Evolutionary conservation across 225 moss, liverwort and hornwort species (phyloP).

Genomic region (Anthoceros angustus): DNA sequence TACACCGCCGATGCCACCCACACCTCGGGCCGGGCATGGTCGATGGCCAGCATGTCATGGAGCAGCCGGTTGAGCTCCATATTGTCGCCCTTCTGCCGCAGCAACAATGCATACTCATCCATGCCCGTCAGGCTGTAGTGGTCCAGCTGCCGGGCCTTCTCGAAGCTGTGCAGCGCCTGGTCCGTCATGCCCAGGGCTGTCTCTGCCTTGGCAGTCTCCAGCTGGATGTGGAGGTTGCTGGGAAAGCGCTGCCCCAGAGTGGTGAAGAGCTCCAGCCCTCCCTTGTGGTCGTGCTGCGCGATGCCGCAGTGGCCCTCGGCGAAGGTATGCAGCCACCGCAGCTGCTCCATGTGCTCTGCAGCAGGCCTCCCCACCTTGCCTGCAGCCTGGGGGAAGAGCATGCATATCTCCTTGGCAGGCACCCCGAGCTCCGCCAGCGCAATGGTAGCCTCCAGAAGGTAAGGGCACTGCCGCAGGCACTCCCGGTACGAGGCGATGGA

Average conservation of each 20-base stretch:
- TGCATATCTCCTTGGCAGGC: slow-evolving; percentile 64
- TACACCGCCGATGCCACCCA: slow-evolving; percentile 92
- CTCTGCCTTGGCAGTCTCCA: slow-evolving; percentile 88
- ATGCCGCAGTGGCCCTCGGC: slow-evolving; percentile 79
- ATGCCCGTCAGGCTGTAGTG: slow-evolving; percentile 65
- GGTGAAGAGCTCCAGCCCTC: slow-evolving; percentile 68
- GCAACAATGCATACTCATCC: slow-evolving; percentile 95
- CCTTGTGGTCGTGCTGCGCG: slow-evolving; percentile 76
- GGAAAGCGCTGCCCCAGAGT: slow-evolving; percentile 78
- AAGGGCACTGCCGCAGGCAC: slow-evolving; percentile 88
- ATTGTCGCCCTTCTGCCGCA: slow-evolving; percentile 48
- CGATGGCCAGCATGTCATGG: slow-evolving; percentile 69
- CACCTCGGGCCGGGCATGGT: slow-evolving; percentile 68
- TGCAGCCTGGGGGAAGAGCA: slow-evolving; percentile 64
- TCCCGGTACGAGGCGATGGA: slow-evolving; percentile 73
- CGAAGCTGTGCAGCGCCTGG: slow-evolving; percentile 70
- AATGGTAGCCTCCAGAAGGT: slow-evolving; percentile 72
- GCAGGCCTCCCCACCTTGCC: slow-evolving; percentile 44
- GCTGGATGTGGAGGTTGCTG: slow-evolving; percentile 52
- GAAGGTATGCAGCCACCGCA: slow-evolving; percentile 71
- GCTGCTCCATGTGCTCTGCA: slow-evolving; percentile 56
- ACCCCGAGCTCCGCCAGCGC: slow-evolving; percentile 83
- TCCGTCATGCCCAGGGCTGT: slow-evolving; percentile 48
- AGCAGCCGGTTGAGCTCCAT: slow-evolving; percentile 73
- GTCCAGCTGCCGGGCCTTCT: slow-evolving; percentile 85